These are phyloP conservation scores for Chlorella sp. DNA, from an alignment of 139 green algal species.

Conservation along the genomic window DNA sequence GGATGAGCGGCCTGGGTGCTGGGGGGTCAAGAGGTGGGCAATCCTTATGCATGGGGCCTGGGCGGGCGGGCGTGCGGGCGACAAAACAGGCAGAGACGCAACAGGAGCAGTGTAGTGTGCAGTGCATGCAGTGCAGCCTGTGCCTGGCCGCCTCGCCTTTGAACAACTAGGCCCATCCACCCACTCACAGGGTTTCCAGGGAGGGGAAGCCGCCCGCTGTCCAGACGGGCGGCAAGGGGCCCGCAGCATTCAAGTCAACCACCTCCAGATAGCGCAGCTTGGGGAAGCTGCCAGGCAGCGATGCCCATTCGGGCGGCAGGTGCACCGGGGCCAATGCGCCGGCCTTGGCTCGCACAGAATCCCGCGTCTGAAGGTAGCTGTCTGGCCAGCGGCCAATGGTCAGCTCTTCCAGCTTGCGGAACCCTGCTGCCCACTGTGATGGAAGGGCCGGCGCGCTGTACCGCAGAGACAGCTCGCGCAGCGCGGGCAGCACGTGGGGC, in stretches of 20 bases:
- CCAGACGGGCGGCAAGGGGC: neutral
- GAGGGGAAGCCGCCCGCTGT: neutral
- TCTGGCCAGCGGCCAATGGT: neutral
- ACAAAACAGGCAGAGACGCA: neutral
- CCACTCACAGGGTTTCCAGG: neutral
- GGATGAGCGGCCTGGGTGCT: neutral
- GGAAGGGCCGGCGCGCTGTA: neutral
- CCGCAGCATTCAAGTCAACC: neutral
- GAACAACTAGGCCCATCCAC: too few relatives aligned
- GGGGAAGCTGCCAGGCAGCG: neutral
- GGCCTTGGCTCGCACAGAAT: neutral
- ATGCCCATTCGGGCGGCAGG: neutral
- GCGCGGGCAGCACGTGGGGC: neutral
- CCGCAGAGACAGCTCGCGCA: neutral
- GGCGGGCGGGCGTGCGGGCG: too few relatives aligned
- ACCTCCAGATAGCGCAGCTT: neutral
- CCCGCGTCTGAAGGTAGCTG: neutral
- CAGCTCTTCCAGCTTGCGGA: neutral
- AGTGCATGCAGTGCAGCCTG: too few relatives aligned
- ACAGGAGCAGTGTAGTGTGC: too few relatives aligned
- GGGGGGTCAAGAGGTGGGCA: neutral
- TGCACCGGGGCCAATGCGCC: neutral
- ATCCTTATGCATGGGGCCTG: neutral
- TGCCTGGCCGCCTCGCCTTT: too few relatives aligned
- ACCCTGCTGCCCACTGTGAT: neutral